These are phyloP conservation scores for Neofusicoccum ribis DNA, from an alignment of 2,329 filamentous ascomycete species.

Conservation along the genomic window DNA sequence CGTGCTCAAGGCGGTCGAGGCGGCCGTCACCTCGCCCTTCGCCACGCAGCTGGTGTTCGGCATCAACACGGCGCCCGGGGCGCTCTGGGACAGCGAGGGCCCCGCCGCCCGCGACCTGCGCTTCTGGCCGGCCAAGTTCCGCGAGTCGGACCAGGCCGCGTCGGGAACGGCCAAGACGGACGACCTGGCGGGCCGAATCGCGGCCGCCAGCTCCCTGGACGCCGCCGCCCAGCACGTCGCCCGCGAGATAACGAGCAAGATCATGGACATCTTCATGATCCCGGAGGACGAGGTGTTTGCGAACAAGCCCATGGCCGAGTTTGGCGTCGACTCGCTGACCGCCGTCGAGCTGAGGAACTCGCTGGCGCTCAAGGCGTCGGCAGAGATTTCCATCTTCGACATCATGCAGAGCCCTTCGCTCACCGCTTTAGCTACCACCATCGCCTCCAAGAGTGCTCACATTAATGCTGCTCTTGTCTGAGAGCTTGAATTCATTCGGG, in stretches of 20 bases:
- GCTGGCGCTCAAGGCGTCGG: constrained; percentile 17
- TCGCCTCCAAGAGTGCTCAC: neutral
- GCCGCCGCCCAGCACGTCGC: too few species aligned
- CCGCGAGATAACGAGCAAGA: neutral
- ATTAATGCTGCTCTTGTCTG: too few species aligned
- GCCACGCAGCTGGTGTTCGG: constrained; percentile 13
- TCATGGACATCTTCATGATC: constrained; percentile 3
- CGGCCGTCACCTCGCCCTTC: constrained; percentile 13
- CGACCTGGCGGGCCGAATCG: too few species aligned
- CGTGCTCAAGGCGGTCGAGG: constrained; percentile 15
- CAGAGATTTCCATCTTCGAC: constrained; percentile 25
- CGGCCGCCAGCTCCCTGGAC: too few species aligned
- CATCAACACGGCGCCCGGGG: constrained; percentile 6
- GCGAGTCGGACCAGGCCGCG: neutral
- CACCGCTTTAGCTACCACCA: neutral
- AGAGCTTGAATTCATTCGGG: too few species aligned
- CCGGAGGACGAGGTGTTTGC: neutral
- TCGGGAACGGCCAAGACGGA: too few species aligned
- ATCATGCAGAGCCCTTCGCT: constrained; percentile 20
- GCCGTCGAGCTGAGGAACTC: constrained; percentile 29
- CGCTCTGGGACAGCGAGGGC: neutral
- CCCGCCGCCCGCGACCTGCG: constrained; percentile 14
- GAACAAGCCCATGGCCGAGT: neutral
- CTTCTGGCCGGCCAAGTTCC: constrained; percentile 16
- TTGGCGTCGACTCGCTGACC: constrained; percentile 29